A percentile compares a stretch with the other conserved stretches of the same genome.
These are phyloP conservation scores for Alternaria tenuissima DNA, from an alignment of 2,329 filamentous ascomycete species.

Conservation along the genomic window DNA sequence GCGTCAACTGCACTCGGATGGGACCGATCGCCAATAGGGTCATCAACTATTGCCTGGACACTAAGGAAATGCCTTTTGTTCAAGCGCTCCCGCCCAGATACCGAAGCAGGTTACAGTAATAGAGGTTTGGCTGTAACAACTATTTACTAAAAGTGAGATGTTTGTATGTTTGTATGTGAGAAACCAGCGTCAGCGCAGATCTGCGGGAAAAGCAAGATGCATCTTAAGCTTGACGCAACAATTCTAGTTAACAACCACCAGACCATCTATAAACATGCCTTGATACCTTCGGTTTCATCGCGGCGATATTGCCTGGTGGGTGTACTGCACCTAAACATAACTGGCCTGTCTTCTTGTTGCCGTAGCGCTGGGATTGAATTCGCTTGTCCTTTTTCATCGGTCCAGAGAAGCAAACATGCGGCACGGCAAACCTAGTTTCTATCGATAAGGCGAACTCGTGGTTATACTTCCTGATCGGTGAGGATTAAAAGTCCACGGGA, in stretches of 20 bases:
- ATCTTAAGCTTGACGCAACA: not conserved
- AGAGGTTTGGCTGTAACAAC: not conserved
- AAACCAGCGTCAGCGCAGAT: not conserved
- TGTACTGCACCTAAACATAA: constrained; percentile 9
- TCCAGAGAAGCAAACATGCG: constrained; percentile 10
- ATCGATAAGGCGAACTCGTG: constrained; percentile 15
- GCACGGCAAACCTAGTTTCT: constrained; percentile 11
- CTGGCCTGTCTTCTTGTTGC: constrained; percentile 10
- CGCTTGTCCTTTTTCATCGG: constrained; percentile 13
- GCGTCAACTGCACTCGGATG: constrained; percentile 10
- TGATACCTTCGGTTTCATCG: constrained; percentile 6
- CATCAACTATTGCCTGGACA: not conserved
- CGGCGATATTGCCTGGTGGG: constrained; percentile 6
- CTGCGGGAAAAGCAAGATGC: not conserved
- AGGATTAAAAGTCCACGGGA: constrained; percentile 13
- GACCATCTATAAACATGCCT: not conserved
- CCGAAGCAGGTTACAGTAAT: constrained; percentile 1
- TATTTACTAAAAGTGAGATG: not conserved
- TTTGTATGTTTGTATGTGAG: not conserved
- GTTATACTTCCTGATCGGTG: constrained; percentile 1
- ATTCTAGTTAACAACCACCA: not conserved
- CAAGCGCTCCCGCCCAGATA: not conserved
- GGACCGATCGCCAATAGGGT: constrained; percentile 8
- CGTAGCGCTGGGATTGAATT: constrained; percentile 11
- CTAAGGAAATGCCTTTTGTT: not conserved